Evolutionary conservation across 345 rosid species (phyloP).

Genomic region (Nephelium lappaceum): DNA sequence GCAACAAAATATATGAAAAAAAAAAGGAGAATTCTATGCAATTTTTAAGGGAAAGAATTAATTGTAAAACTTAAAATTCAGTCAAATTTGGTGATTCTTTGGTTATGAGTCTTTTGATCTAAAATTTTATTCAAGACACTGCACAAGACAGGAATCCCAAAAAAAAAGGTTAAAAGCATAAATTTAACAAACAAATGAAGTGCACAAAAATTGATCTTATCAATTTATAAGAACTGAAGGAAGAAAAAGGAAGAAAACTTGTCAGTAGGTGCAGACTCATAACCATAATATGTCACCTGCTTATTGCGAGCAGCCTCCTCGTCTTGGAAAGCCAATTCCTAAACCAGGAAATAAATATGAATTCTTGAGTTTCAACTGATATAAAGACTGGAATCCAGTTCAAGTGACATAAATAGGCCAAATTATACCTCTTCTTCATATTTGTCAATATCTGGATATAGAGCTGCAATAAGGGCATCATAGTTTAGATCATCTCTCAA

Average conservation of each 20-base stretch:
- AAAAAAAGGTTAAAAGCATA: not conserved
- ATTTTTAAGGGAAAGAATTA: not conserved
- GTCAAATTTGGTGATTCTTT: not conserved
- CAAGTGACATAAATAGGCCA: constrained; percentile 14
- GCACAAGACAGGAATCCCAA: not conserved
- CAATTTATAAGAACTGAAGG: not conserved
- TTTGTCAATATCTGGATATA: constrained; percentile 68
- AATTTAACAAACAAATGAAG: not conserved
- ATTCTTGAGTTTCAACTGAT: not conserved
- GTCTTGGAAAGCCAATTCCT: constrained; percentile 63
- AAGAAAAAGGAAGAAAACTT: not conserved
- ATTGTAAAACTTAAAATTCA: not conserved
- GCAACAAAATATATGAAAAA: not conserved
- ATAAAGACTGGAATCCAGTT: constrained; percentile 13
- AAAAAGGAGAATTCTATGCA: not conserved
- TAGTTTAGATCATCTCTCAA: constrained; percentile 80
- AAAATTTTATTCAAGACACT: not conserved
- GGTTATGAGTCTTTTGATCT: not conserved
- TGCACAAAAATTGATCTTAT: not conserved
- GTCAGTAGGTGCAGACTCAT: not conserved
- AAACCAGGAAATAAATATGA: constrained; percentile 18
- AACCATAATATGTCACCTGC: constrained; percentile 34
- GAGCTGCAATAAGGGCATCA: constrained; percentile 74
- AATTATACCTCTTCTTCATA: constrained; percentile 67
- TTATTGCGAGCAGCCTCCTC: constrained; percentile 55